Base-by-base conservation (phyloP, 139 green algal genomes). In the Chlamydomonas sp. region DNA sequence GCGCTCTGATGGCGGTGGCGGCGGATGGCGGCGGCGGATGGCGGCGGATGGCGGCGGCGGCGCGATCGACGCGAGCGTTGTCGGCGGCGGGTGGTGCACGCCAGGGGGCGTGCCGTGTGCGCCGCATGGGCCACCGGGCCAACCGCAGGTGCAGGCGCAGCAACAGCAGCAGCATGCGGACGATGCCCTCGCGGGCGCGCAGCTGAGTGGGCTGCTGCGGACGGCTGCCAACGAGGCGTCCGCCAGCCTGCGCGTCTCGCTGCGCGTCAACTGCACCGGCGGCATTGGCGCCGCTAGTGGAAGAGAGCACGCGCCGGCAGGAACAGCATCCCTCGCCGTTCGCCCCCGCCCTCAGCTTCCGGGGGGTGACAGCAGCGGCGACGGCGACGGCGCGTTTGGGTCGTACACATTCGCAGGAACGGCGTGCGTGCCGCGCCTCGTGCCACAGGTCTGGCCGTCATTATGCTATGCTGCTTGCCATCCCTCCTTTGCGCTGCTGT, bases 181-280 rank as follows among this genome's bases (percentile, higher is more conserved):
- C n/a, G n/a, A n/a, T n/a, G 5, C 50, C 50, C 50, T 34, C 22
- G 8, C 5, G 50, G 13, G 22, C 29, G 62, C 62, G 10, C 6
- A 47, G 4, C 48, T 72, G 37, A 48, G 48, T 3, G 66, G 66
- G 28, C 13, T 72, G 29, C 16, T 72, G 3, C 48, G 48, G 34
- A 72, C 66, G 10, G 66, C 66, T 29, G 66, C 66, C 31, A 28
- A 48, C 22, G 66, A 72, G 48, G 49, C 4, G 24, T 34, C 4
- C 30, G 20, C 65, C 6, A 54, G 24, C 30, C n/a, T n/a, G n/a
- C n/a, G n/a, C n/a, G n/a, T n/a, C n/a, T n/a, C n/a, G n/a, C n/a
- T n/a, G n/a, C n/a, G n/a, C n/a, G n/a, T n/a, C n/a, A n/a, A n/a
- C n/a, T n/a, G n/a, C n/a, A n/a, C n/a, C n/a, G n/a, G n/a, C n/a